phyloP scores from a whole-genome alignment of 768 basidiomycete species.

The Podaxis sp. region DNA sequence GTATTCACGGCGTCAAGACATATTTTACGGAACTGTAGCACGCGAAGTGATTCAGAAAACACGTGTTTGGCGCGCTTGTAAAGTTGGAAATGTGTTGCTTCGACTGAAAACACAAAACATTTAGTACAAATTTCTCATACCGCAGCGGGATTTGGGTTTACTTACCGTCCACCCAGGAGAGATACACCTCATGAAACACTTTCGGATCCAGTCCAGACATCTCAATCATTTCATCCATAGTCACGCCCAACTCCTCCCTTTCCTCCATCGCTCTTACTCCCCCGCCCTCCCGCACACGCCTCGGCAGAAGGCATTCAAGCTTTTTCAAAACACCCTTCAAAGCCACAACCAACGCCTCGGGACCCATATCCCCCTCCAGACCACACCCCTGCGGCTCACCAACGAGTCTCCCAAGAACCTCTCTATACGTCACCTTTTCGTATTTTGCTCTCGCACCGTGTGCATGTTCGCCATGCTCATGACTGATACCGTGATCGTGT shows the following conservation, averaged over 20 bases:
- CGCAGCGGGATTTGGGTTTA: not conserved
- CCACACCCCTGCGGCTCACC: slow-evolving; percentile 47
- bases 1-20: slow-evolving; percentile 40
- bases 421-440: slow-evolving; percentile 51
- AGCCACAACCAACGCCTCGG: slow-evolving; percentile 42
- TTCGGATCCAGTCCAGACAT: slow-evolving; percentile 55
- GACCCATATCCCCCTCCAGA: slow-evolving; percentile 44
- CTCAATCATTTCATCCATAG: slow-evolving; percentile 70
- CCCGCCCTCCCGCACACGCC: slow-evolving; percentile 12
- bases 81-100: slow-evolving; percentile 78
- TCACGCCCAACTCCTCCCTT: slow-evolving; percentile 57
- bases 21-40: slow-evolving; percentile 71
- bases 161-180: slow-evolving; percentile 80
- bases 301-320: slow-evolving; percentile 53
- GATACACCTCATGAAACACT: slow-evolving; percentile 63
- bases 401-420: slow-evolving; percentile 59
- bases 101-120: slow-evolving; percentile 43
- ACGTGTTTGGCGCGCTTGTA: slow-evolving; percentile 84
- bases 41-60: slow-evolving; percentile 75
- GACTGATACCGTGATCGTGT: slow-evolving; percentile 26
- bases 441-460: slow-evolving; percentile 29
- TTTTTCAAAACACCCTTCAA: slow-evolving; percentile 46
- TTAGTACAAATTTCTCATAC: not conserved
- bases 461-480: not conserved
- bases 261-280: slow-evolving; percentile 17